phyloP scores from a whole-genome alignment of 768 basidiomycete species.

The Tephrocybe sp. region DNA sequence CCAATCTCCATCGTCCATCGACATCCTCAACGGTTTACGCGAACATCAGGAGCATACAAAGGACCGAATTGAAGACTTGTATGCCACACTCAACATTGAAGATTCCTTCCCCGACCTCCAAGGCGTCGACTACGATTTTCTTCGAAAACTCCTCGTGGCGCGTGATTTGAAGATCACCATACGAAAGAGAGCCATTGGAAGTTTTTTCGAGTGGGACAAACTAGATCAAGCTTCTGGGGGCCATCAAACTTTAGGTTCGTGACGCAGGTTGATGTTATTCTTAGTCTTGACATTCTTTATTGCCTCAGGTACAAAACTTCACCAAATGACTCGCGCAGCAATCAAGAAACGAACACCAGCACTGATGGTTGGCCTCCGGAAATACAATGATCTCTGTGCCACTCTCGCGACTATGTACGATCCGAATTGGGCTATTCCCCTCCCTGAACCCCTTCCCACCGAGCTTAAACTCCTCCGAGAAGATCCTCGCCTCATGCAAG shows the following conservation, averaged over 20 bases:
- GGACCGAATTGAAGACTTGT: background rate
- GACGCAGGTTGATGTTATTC: background rate
- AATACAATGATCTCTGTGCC: slow-evolving; percentile 27
- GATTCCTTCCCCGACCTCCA: background rate
- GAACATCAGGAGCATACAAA: slow-evolving; percentile 12
- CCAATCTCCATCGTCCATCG: slow-evolving; percentile 2
- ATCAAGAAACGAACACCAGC: slow-evolving; percentile 30
- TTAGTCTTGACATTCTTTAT: slow-evolving; percentile 1
- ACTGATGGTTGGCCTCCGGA: slow-evolving; percentile 25
- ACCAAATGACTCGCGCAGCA: slow-evolving; percentile 29
- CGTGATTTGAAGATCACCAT: background rate
- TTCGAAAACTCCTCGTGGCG: background rate
- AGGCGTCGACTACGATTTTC: background rate
- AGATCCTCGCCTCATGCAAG: slow-evolving; percentile 28
- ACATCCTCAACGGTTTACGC: slow-evolving; percentile 21
- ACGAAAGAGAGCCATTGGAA: no score
- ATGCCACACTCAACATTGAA: background rate
- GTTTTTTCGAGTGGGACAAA: background rate
- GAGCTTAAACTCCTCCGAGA: slow-evolving; percentile 25
- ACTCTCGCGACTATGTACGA: slow-evolving; percentile 21
- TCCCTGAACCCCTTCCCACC: slow-evolving; percentile 29
- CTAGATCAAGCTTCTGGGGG: background rate
- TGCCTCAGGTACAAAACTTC: slow-evolving; percentile 30
- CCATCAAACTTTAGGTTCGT: no score
- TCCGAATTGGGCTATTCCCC: slow-evolving; percentile 24